These are phyloP conservation scores for Fusarium phyllophilum DNA, from an alignment of 2,329 filamentous ascomycete genomes.

Conservation along the genomic window DNA sequence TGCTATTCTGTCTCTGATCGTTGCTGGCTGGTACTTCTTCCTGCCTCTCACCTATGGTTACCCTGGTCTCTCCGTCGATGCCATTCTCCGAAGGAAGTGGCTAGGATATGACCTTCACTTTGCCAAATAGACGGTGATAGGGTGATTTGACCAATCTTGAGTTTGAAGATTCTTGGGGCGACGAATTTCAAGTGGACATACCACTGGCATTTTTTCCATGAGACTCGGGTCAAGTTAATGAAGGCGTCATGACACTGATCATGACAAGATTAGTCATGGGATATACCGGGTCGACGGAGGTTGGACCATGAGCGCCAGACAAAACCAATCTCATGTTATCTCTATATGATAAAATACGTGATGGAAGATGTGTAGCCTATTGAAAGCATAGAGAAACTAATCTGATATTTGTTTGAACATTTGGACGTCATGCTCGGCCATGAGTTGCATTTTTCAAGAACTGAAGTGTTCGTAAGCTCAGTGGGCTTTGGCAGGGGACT, in stretches of 20 bases:
- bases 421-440: background rate
- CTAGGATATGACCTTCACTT: constrained; percentile 98
- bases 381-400: constrained; percentile 14
- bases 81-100: constrained; percentile 90
- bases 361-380: constrained; percentile 4
- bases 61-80: constrained; percentile 82
- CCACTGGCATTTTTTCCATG: background rate
- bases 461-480: no score
- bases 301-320: constrained; percentile 17
- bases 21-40: constrained; percentile 91
- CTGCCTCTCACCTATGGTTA: constrained; percentile 95
- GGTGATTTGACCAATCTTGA: background rate
- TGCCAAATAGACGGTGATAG: constrained; percentile 76
- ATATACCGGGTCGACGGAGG: constrained; percentile 4
- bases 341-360: constrained; percentile 20
- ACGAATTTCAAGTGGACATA: background rate
- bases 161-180: background rate
- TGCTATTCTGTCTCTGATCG: constrained; percentile 73
- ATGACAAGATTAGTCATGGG: background rate
- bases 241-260: constrained; percentile 1
- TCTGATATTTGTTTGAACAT: constrained; percentile 14
- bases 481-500: no score
- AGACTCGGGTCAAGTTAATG: background rate
- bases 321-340: constrained; percentile 20
- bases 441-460: background rate